A percentile compares a stretch with the other conserved stretches of the same genome.
Conservation (phyloP, 2,329 filamentous ascomycete species). For the Aspergillus puulaauensis region DNA sequence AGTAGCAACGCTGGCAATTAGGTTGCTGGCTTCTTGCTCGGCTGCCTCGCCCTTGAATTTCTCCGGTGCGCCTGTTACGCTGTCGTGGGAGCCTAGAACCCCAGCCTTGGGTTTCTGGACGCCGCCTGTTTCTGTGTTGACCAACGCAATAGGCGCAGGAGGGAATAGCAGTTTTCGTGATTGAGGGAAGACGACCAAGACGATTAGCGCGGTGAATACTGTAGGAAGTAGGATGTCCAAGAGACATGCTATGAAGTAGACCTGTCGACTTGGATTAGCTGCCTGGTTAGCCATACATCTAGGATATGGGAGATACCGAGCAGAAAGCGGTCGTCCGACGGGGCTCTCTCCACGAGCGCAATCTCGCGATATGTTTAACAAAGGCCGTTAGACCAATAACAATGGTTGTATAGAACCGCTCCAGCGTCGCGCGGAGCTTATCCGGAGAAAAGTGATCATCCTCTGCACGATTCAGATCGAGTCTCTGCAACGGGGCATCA, state of each 20-base stretch:
- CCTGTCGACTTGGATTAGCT: constrained; percentile 25
- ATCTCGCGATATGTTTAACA: constrained; percentile 71
- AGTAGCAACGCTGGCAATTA: constrained; percentile 73
- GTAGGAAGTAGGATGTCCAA: constrained; percentile 68
- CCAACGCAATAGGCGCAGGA: constrained; percentile 71
- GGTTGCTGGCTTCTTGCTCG: constrained; percentile 78
- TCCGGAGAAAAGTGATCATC: constrained; percentile 84
- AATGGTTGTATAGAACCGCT: constrained; percentile 79
- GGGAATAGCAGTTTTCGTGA: constrained; percentile 67
- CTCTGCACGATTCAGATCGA: constrained; percentile 78
- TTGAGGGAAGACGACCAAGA: constrained; percentile 65
- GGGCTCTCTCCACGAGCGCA: constrained; percentile 77
- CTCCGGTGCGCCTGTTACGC: constrained; percentile 77
- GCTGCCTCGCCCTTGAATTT: constrained; percentile 81
- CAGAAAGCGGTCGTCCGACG: constrained; percentile 67
- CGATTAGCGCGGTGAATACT: constrained; percentile 58
- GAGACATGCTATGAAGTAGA: constrained; percentile 66
- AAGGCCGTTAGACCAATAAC: constrained; percentile 64
- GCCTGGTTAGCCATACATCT: neutral
- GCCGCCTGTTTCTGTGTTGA: constrained; percentile 68
- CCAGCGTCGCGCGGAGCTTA: constrained; percentile 74
- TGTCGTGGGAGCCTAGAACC: constrained; percentile 72
- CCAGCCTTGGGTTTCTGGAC: constrained; percentile 76
- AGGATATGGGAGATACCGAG: constrained; percentile 38
- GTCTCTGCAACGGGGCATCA: constrained; percentile 58